Percentiles rank a stretch among this genome's conserved stretches.
These are phyloP conservation scores for Podila verticillata DNA, from an alignment of 192 early-diverging fungal species.

Conservation along the genomic window DNA sequence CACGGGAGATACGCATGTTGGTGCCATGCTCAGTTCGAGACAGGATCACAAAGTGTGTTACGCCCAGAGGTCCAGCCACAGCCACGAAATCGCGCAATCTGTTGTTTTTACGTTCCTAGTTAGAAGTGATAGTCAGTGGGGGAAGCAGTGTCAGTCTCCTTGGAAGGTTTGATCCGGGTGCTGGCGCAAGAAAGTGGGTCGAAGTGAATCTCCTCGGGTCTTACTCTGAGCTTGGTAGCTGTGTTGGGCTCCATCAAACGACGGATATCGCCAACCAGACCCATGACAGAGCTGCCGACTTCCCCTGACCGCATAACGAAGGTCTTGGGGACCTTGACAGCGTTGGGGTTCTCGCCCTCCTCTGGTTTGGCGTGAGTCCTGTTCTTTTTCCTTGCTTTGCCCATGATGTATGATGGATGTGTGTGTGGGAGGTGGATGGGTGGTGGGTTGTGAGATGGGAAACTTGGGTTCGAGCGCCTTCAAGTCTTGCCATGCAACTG, in stretches of 20 bases:
- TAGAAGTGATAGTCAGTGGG: neutral
- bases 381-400: constrained; percentile 47
- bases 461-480: neutral
- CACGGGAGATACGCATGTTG: constrained; percentile 86
- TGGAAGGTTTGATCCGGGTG: too few relatives aligned
- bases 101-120: constrained; percentile 92
- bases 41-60: constrained; percentile 91
- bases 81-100: constrained; percentile 92
- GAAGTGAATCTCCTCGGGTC: constrained; percentile 67
- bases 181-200: too few relatives aligned
- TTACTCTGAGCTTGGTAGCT: constrained; percentile 83
- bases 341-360: constrained; percentile 57
- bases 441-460: neutral
- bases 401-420: constrained; percentile 19
- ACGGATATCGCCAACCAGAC: constrained; percentile 86
- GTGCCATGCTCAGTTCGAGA: constrained; percentile 82
- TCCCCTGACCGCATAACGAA: constrained; percentile 93
- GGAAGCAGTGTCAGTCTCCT: neutral
- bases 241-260: constrained; percentile 96
- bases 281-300: constrained; percentile 79
- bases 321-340: constrained; percentile 74
- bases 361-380: constrained; percentile 50
- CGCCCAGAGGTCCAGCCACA: constrained; percentile 84
- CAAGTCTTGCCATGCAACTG: neutral
- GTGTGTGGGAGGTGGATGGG: neutral